Percentiles rank a stretch among this genome's conserved stretches.
These are phyloP conservation scores for Cadophora sp. DNA, from an alignment of 2,329 filamentous ascomycete genomes.

Conservation along the genomic window DNA sequence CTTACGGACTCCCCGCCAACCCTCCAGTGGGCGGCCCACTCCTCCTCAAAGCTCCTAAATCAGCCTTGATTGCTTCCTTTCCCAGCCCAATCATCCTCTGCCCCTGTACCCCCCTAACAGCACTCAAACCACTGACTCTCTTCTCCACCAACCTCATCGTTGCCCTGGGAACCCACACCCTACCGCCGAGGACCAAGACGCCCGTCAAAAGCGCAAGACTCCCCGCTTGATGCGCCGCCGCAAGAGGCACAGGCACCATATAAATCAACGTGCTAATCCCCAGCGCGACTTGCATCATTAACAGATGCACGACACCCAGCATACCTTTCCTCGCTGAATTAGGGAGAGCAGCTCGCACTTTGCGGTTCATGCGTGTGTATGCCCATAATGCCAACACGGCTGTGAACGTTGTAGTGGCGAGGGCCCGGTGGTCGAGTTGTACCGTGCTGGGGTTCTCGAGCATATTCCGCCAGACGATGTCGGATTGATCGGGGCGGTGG, in stretches of 20 bases:
- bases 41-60: constrained; percentile 22
- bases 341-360: constrained; percentile 64
- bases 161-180: constrained; percentile 75
- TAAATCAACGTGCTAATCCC: constrained; percentile 93
- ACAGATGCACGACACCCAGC: constrained; percentile 82
- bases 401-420: constrained; percentile 88
- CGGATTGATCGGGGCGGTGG: constrained; percentile 76
- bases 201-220: constrained; percentile 85
- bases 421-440: constrained; percentile 92
- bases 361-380: constrained; percentile 74
- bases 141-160: constrained; percentile 64
- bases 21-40: constrained; percentile 11
- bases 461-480: constrained; percentile 97
- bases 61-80: constrained; percentile 16
- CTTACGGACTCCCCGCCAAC: background rate
- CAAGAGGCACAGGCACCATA: constrained; percentile 87
- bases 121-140: constrained; percentile 31
- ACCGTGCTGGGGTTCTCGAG: constrained; percentile 96
- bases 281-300: constrained; percentile 79
- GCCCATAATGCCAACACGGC: constrained; percentile 79
- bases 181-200: constrained; percentile 78
- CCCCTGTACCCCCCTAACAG: background rate
- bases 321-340: constrained; percentile 70
- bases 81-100: constrained; percentile 15
- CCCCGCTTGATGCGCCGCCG: constrained; percentile 92